A percentile compares a stretch with the other conserved stretches of the same genome.
Conservation (phyloP, 163 green algal species). For the Scenedesmus sp. region DNA sequence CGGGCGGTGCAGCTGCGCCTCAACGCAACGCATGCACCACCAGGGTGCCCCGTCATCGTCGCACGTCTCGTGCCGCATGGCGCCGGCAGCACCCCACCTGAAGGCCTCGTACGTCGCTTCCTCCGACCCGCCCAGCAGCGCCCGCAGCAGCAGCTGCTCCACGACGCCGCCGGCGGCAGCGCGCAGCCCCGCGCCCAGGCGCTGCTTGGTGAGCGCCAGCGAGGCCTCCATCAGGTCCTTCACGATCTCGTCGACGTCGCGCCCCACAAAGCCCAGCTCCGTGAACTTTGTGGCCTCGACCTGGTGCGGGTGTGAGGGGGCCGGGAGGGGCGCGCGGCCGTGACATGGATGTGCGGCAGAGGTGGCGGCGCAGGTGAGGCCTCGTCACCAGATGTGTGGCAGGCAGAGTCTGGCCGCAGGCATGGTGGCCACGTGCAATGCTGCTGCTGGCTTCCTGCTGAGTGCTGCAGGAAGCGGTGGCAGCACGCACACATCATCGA, state of each 20-base stretch:
- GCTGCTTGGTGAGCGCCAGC: constrained; percentile 78
- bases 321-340: background rate
- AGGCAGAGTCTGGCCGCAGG: too few relatives aligned
- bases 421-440: too few relatives aligned
- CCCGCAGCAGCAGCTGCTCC: constrained; percentile 82
- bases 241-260: constrained; percentile 92
- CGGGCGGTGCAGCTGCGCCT: too few relatives aligned
- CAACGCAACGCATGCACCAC: too few relatives aligned
- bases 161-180: constrained; percentile 70
- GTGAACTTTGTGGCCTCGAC: constrained; percentile 99
- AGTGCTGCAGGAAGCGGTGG: too few relatives aligned
- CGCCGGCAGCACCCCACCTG: constrained; percentile 22
- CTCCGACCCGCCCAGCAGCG: constrained; percentile 19
- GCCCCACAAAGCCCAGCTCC: constrained; percentile 97
- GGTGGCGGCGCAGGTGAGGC: too few relatives aligned
- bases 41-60: too few relatives aligned
- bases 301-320: constrained; percentile 44
- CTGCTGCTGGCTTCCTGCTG: too few relatives aligned
- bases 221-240: constrained; percentile 94
- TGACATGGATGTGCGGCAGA: background rate
- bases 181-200: constrained; percentile 59
- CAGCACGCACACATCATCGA: too few relatives aligned
- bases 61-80: too few relatives aligned
- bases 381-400: too few relatives aligned
- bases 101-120: constrained; percentile 59